Conservation (phyloP, 805 yeast genomes). For the Lachancea dasiensis region DNA sequence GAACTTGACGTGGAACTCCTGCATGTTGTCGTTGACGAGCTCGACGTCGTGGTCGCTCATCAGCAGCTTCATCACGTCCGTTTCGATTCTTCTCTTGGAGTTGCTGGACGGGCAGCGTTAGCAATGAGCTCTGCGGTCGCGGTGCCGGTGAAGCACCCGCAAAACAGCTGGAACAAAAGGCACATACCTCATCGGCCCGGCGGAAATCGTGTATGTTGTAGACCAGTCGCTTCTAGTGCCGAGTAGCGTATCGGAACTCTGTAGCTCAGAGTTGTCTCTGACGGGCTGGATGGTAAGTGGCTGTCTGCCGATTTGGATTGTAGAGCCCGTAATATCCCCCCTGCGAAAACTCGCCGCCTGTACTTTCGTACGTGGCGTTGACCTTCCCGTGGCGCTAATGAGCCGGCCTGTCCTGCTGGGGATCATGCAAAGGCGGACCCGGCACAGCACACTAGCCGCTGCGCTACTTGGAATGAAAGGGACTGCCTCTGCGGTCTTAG, state of each 20-base stretch:
- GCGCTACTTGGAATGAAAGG: background rate
- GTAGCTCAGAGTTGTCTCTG: too few species aligned
- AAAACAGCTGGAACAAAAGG: too few species aligned
- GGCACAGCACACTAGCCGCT: too few species aligned
- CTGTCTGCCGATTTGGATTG: too few species aligned
- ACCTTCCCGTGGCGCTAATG: too few species aligned
- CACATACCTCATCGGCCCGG: constrained; percentile 6
- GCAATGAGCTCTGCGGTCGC: background rate
- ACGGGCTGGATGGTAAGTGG: too few species aligned
- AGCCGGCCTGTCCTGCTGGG: too few species aligned
- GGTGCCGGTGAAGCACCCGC: too few species aligned
- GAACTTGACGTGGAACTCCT: constrained; percentile 80
- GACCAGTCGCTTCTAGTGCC: too few species aligned
- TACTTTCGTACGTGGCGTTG: constrained; percentile 6
- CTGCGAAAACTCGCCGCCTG: constrained; percentile 5
- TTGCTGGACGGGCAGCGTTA: constrained; percentile 14
- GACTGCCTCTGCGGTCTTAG: background rate
- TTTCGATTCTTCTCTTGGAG: constrained; percentile 57
- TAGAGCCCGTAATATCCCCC: background rate
- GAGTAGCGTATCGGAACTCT: too few species aligned
- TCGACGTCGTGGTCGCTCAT: constrained; percentile 92
- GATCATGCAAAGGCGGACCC: too few species aligned
- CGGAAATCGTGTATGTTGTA: too few species aligned
- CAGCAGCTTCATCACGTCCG: constrained; percentile 90
- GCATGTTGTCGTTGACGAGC: constrained; percentile 74